Conservation (phyloP, 2,329 filamentous ascomycete species). For the Penicillium sp. region DNA sequence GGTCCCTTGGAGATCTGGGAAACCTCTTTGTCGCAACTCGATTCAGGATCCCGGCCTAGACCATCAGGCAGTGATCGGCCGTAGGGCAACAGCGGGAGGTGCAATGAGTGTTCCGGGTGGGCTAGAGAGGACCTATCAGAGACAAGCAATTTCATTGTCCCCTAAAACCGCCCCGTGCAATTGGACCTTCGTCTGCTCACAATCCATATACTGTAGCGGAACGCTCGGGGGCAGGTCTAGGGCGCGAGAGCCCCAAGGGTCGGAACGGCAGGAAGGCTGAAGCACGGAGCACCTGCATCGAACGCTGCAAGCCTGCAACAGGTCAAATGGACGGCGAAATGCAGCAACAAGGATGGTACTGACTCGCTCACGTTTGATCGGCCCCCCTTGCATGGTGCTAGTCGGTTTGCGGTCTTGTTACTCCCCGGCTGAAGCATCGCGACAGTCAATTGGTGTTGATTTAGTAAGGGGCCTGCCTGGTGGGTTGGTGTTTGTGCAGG, state of each 20-base stretch:
- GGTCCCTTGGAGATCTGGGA: not conserved
- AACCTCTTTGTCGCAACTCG: not conserved
- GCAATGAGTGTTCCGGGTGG: not conserved
- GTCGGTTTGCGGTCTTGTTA: not conserved
- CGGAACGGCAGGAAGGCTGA: not conserved
- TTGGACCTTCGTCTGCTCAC: not conserved
- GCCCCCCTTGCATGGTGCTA: not conserved
- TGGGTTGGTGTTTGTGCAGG: not conserved
- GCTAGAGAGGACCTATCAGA: not conserved
- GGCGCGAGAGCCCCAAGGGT: slow-evolving; percentile 1
- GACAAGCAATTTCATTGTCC: not conserved
- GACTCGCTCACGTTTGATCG: not conserved
- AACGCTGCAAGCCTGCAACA: not conserved
- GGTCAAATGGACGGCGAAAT: not conserved
- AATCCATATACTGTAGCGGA: not conserved
- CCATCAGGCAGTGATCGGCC: not conserved
- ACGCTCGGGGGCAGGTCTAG: not conserved
- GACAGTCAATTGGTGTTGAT: not conserved
- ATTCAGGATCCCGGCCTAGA: not conserved
- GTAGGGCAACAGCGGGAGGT: not conserved
- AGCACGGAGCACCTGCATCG: not conserved
- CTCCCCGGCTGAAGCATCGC: not conserved
- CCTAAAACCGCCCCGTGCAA: not conserved
- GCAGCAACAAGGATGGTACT: not conserved
- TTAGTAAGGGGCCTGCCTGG: not conserved